Conservation (phyloP, 768 basidiomycete genomes). For the Infundibulicybe gibba region DNA sequence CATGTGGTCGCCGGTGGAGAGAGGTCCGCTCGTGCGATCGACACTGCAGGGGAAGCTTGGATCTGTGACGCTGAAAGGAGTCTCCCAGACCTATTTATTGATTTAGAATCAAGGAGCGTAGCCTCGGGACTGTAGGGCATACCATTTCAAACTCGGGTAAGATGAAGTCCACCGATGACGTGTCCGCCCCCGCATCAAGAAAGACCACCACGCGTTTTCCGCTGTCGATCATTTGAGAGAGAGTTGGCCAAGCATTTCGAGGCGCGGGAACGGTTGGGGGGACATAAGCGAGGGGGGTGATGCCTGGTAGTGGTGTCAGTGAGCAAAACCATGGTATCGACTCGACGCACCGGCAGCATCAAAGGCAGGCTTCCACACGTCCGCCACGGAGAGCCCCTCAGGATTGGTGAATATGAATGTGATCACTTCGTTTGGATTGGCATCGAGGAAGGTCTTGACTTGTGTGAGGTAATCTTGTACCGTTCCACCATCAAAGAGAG, state of each 20-base stretch:
- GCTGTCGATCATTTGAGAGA: slow-evolving; percentile 57
- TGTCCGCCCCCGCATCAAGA: slow-evolving; percentile 47
- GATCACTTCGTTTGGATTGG: slow-evolving; percentile 64
- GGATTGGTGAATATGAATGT: slow-evolving; percentile 68
- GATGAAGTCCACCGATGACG: slow-evolving; percentile 41
- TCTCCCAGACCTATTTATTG: slow-evolving; percentile 48
- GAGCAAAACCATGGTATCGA: background rate
- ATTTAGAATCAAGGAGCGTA: background rate
- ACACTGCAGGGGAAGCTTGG: slow-evolving; percentile 49
- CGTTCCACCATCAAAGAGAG: slow-evolving; percentile 53
- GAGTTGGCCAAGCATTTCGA: slow-evolving; percentile 55
- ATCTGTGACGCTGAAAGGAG: slow-evolving; percentile 49
- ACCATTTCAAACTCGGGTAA: slow-evolving; percentile 58
- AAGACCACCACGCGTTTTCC: slow-evolving; percentile 62
- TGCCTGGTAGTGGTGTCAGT: slow-evolving; percentile 21
- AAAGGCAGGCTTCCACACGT: slow-evolving; percentile 52
- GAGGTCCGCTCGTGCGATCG: slow-evolving; percentile 45
- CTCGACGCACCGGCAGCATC: slow-evolving; percentile 37
- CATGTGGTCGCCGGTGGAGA: slow-evolving; percentile 46
- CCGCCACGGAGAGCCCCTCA: slow-evolving; percentile 45
- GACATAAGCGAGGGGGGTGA: slow-evolving; percentile 43
- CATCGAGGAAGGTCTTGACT: slow-evolving; percentile 53
- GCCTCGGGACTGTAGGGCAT: background rate
- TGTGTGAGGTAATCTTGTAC: slow-evolving; percentile 43
- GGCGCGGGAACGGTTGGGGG: slow-evolving; percentile 43